A percentile compares a stretch with the other conserved stretches of the same genome.
Evolutionary conservation across 176 grass and related monocot species (phyloP).

Genomic region (Oryza officinalis): DNA sequence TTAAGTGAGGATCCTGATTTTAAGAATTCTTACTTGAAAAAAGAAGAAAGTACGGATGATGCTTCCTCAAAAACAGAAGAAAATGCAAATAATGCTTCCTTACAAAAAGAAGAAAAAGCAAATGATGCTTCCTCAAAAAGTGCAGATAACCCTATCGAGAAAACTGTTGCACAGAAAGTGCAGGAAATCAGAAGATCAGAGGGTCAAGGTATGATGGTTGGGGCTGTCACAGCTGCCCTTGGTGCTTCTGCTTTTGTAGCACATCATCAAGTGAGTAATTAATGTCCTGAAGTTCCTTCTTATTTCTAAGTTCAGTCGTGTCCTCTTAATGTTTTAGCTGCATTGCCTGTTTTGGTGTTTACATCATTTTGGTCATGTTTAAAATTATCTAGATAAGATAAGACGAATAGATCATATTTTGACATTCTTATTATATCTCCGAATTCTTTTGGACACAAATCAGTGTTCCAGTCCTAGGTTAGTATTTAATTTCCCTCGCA

Average conservation of each 20-base stretch:
- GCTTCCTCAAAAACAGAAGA: not conserved
- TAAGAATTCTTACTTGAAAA: conserved; percentile 8
- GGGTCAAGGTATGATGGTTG: conserved; percentile 71
- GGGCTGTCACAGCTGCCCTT: conserved; percentile 87
- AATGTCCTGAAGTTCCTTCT: conserved; percentile 11
- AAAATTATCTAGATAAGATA: not conserved
- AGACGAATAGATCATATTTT: conserved; percentile 20
- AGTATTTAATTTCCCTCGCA: not conserved
- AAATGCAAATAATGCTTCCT: conserved; percentile 6
- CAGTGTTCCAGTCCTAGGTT: not conserved
- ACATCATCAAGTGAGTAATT: conserved; percentile 68
- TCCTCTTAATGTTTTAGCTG: not conserved
- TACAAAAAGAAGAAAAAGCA: not conserved
- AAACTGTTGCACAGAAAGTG: conserved; percentile 30
- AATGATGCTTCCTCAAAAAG: conserved; percentile 7
- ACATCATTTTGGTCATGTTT: conserved; percentile 9
- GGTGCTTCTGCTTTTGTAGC: conserved; percentile 85
- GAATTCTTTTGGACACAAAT: not conserved
- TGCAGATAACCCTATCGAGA: conserved; percentile 23
- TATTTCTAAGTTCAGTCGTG: not conserved
- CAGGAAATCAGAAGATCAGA: conserved; percentile 39
- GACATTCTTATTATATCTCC: conserved; percentile 2
- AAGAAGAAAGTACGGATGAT: conserved; percentile 26
- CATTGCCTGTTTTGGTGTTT: not conserved
- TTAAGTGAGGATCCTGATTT: conserved; percentile 38